Conservation (phyloP, 164 flowering plant genomes). For the Pachysandra terminalis region DNA sequence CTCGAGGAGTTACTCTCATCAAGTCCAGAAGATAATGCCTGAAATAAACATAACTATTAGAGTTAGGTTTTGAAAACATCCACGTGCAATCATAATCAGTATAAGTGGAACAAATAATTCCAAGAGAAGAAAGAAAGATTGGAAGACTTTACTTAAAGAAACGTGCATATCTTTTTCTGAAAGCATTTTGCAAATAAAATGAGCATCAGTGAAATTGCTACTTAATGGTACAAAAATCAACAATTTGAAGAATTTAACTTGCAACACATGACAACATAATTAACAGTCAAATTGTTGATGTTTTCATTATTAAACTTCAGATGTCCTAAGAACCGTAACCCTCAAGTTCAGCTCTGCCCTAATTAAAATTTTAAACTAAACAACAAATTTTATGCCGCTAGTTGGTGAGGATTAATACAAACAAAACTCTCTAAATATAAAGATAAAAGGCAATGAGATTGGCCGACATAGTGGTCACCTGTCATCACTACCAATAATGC, state of each 20-base stretch:
- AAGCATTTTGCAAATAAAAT: not conserved
- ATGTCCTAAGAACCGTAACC: not conserved
- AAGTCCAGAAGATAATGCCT: constrained; percentile 97
- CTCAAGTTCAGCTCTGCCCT: not conserved
- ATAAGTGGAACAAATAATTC: not conserved
- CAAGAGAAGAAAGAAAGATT: not conserved
- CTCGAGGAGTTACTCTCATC: constrained; percentile 99
- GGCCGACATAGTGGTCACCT: constrained; percentile 39
- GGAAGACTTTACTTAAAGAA: not conserved
- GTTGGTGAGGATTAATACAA: not conserved
- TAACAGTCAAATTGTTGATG: no score
- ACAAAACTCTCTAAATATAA: not conserved
- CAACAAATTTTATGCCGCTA: not conserved
- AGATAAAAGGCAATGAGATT: not conserved
- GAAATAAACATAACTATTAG: constrained; percentile 7
- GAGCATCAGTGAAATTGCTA: not conserved
- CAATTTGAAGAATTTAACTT: no score
- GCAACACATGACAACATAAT: not conserved
- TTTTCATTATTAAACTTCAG: no score
- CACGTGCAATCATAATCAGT: not conserved
- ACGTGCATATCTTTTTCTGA: not conserved
- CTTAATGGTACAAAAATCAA: not conserved
- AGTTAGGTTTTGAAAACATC: not conserved
- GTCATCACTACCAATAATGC: constrained; percentile 99
- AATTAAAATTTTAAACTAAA: no score